phyloP scores from a whole-genome alignment of 2,329 filamentous ascomycete genomes.

The Diaporthe velutina region DNA sequence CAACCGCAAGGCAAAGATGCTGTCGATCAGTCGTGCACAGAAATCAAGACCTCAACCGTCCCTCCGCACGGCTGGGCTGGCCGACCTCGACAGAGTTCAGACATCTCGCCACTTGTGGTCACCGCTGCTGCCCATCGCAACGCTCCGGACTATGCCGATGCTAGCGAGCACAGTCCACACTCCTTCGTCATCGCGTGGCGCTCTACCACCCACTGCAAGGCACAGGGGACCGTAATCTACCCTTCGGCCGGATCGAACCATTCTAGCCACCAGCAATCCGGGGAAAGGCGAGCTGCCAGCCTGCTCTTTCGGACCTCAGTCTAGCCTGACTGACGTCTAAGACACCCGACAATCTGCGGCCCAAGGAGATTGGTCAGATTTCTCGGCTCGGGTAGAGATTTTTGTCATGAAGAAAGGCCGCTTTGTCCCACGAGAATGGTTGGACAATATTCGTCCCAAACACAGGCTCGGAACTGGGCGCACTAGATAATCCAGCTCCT shows the following conservation, averaged over 20 bases:
- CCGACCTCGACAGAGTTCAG: conserved; percentile 22
- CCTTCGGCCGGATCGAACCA: conserved; percentile 30
- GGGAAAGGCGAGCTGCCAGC: conserved; percentile 2
- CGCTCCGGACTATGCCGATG: conserved; percentile 15
- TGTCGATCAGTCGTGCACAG: conserved; percentile 28
- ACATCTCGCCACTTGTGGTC: conserved; percentile 20
- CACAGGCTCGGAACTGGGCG: conserved; percentile 34
- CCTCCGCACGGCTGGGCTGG: conserved; percentile 21
- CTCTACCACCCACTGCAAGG: conserved; percentile 3
- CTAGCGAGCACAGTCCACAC: conserved; percentile 19
- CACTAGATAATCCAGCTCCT: conserved; percentile 30
- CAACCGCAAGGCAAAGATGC: conserved; percentile 13
- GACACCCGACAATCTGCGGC: conserved; percentile 29
- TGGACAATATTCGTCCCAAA: conserved; percentile 24
- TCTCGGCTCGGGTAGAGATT: conserved; percentile 34
- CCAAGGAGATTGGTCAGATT: conserved; percentile 28
- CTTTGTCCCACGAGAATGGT: conserved; percentile 30
- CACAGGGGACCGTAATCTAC: conserved; percentile 20
- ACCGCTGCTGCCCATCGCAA: conserved; percentile 10
- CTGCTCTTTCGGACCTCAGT: conserved; percentile 23
- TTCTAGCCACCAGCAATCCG: conserved; percentile 21
- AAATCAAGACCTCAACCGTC: background rate
- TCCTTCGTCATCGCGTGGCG: conserved; percentile 20
- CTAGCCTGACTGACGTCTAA: conserved; percentile 32
- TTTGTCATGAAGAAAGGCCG: conserved; percentile 24